phyloP scores from a whole-genome alignment of 23 red algal genomes.

The Chondrus crispus region DNA sequence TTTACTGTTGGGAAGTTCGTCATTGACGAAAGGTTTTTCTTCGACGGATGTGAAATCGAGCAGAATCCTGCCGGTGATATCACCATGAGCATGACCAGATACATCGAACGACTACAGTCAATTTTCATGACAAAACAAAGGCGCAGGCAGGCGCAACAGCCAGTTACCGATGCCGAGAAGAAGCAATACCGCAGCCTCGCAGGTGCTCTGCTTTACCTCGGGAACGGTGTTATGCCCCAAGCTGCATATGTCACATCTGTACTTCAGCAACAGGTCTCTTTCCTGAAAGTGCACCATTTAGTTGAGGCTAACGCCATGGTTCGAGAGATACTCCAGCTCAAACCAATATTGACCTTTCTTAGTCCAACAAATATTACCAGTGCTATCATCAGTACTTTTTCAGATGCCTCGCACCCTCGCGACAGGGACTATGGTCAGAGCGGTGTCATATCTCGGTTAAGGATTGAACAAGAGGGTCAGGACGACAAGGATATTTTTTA shows the following conservation, averaged over 20 bases:
- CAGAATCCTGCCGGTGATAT: neutral
- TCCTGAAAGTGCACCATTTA: neutral
- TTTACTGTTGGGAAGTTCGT: neutral
- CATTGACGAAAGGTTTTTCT: neutral
- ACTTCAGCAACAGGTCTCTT: constrained; percentile 2
- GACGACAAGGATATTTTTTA: too few relatives aligned
- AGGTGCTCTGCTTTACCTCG: neutral
- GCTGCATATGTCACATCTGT: neutral
- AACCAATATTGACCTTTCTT: neutral
- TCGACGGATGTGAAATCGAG: neutral
- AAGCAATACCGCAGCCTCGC: neutral
- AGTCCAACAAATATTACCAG: neutral
- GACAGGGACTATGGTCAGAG: too few relatives aligned
- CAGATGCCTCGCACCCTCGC: too few relatives aligned
- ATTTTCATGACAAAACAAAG: too few relatives aligned
- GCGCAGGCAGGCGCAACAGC: too few relatives aligned
- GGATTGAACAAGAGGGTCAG: too few relatives aligned
- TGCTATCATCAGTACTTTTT: too few relatives aligned
- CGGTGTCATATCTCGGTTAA: too few relatives aligned
- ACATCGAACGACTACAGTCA: neutral
- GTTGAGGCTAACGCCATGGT: constrained; percentile 18
- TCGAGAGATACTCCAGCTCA: neutral
- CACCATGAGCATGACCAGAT: neutral
- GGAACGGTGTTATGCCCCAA: neutral
- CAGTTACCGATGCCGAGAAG: neutral